Percentiles rank a stretch among this genome's conserved stretches.
Evolutionary conservation across 2,329 filamentous ascomycete genomes (phyloP).

Genomic region (Fusarium dimerum): DNA sequence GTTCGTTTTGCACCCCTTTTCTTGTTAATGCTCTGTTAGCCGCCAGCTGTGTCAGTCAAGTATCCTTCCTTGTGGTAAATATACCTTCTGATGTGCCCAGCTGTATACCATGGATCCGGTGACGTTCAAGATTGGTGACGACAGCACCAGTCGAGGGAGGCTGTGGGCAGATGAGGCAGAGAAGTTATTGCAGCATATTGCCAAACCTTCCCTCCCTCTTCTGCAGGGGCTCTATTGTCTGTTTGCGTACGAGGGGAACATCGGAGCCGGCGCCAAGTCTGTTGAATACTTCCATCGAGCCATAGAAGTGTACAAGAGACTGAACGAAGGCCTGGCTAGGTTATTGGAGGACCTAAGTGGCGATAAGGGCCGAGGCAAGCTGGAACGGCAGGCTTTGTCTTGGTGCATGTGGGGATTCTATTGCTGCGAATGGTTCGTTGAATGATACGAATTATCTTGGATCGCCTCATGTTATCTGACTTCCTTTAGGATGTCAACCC

Average conservation of each 20-base stretch:
- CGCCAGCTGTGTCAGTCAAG: slow-evolving; percentile 18
- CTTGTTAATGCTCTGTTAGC: slow-evolving; percentile 20
- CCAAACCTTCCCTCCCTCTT: too few species aligned
- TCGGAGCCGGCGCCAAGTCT: too few species aligned
- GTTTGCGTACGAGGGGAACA: too few species aligned
- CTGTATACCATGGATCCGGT: slow-evolving; percentile 7
- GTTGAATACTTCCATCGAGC: too few species aligned
- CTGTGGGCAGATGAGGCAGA: slow-evolving; percentile 14
- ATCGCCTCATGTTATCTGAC: background rate
- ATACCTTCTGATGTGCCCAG: slow-evolving; percentile 1
- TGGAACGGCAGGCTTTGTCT: slow-evolving; percentile 14
- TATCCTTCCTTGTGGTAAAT: background rate
- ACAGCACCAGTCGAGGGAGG: slow-evolving; percentile 7
- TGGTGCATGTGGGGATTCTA: slow-evolving; percentile 22
- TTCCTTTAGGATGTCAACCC: slow-evolving; percentile 19
- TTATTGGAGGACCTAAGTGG: slow-evolving; percentile 14
- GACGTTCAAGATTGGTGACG: slow-evolving; percentile 4
- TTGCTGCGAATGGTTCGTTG: slow-evolving; percentile 15
- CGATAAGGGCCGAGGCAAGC: slow-evolving; percentile 11
- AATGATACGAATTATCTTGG: background rate
- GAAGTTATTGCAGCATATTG: slow-evolving; percentile 1
- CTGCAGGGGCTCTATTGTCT: too few species aligned
- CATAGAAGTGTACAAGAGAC: slow-evolving; percentile 9
- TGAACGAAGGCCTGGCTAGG: slow-evolving; percentile 2
- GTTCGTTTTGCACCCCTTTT: slow-evolving; percentile 20